These are phyloP conservation scores for Zalaria obscura DNA, from an alignment of 2,329 filamentous ascomycete species.

Conservation along the genomic window DNA sequence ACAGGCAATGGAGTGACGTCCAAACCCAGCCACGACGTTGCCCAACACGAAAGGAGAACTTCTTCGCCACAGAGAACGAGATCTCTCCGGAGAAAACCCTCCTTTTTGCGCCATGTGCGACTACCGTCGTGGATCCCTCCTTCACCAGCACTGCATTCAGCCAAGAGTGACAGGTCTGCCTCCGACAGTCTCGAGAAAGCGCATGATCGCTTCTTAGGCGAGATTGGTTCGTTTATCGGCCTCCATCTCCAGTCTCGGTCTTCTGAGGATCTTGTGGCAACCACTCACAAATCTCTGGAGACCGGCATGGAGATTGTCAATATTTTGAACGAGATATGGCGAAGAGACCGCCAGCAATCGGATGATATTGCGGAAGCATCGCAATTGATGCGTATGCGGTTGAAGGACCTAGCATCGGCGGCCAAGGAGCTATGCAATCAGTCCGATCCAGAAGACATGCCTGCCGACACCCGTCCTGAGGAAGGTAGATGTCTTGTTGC, in stretches of 20 bases:
- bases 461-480: constrained; percentile 67
- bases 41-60: too few species aligned
- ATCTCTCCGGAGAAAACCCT: not conserved
- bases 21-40: too few species aligned
- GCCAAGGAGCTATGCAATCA: constrained; percentile 66
- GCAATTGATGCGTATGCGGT: constrained; percentile 62
- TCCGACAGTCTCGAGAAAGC: constrained; percentile 67
- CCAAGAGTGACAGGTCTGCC: constrained; percentile 44
- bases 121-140: not conserved
- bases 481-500: constrained; percentile 62
- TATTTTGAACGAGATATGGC: constrained; percentile 70
- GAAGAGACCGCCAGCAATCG: constrained; percentile 56
- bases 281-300: constrained; percentile 69
- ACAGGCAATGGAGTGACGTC: too few species aligned
- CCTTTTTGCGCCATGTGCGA: not conserved
- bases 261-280: constrained; percentile 64
- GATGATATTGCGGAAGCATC: constrained; percentile 55
- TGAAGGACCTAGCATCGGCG: constrained; percentile 67
- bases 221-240: constrained; percentile 86
- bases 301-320: constrained; percentile 68
- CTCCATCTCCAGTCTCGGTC: constrained; percentile 88
- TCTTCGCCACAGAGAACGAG: too few species aligned
- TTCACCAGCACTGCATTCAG: not conserved
- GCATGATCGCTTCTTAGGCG: constrained; percentile 80
- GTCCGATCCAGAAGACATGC: constrained; percentile 51